phyloP scores from a whole-genome alignment of 345 rosid species.

The Hibiscus mutabilis region DNA sequence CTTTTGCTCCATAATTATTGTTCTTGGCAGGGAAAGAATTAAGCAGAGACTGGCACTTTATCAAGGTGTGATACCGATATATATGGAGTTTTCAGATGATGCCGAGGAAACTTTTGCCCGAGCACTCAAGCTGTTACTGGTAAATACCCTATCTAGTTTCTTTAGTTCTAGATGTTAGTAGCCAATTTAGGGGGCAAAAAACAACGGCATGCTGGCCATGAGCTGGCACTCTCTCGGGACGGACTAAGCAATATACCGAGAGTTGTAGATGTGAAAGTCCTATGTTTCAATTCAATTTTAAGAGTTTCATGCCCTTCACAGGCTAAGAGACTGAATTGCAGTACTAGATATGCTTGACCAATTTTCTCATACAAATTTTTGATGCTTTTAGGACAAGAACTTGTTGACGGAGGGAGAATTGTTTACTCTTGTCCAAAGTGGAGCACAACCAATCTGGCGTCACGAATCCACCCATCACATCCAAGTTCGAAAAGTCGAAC shows the following conservation, averaged over 20 bases:
- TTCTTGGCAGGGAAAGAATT: constrained; percentile 57
- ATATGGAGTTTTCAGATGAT: constrained; percentile 78
- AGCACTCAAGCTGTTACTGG: constrained; percentile 64
- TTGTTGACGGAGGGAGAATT: constrained; percentile 57
- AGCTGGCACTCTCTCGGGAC: background rate
- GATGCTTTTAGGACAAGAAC: constrained; percentile 48
- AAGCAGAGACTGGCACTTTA: constrained; percentile 87
- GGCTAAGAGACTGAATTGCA: too few relatives aligned
- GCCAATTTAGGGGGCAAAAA: background rate
- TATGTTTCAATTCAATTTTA: too few relatives aligned
- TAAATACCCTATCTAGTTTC: constrained; percentile 11
- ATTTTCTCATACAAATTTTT: constrained; percentile 3
- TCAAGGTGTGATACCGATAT: constrained; percentile 83
- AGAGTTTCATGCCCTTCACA: too few relatives aligned
- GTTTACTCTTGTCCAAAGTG: constrained; percentile 90
- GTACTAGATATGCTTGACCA: background rate
- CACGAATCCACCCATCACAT: constrained; percentile 85
- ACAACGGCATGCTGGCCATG: background rate
- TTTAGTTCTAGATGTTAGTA: background rate
- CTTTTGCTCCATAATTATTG: background rate
- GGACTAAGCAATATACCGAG: background rate
- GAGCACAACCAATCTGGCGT: constrained; percentile 97
- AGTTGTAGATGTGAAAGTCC: background rate
- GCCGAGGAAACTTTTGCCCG: constrained; percentile 83
- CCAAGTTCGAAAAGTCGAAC: constrained; percentile 76